A percentile compares a stretch with the other conserved stretches of the same genome.
Conservation (phyloP, 1,139 yeast genomes). For the Candida gigantensis region DNA sequence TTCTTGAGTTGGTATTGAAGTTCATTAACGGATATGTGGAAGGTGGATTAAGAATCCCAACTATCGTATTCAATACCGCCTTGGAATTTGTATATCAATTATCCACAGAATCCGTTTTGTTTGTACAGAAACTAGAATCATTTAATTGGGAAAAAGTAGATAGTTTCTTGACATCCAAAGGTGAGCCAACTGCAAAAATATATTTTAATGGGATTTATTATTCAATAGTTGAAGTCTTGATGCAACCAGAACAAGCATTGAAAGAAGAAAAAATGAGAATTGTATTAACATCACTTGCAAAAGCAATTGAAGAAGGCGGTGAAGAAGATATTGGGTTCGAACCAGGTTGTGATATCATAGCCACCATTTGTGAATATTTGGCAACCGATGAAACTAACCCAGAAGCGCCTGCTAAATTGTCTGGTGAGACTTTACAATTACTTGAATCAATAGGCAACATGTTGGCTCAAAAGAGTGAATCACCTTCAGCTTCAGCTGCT, state of each 20-base stretch:
- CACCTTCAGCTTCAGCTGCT: conserved; percentile 2
- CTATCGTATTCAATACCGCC: conserved; percentile 50
- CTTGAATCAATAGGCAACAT: conserved; percentile 4
- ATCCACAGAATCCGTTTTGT: conserved; percentile 62
- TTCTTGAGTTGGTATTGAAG: conserved; percentile 42
- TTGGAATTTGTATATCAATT: conserved; percentile 68
- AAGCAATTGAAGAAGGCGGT: conserved; percentile 25
- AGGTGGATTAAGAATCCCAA: conserved; percentile 32
- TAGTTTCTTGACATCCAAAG: conserved; percentile 13
- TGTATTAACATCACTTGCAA: conserved; percentile 28
- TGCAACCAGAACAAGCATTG: conserved; percentile 13
- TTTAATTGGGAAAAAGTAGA: conserved; percentile 13
- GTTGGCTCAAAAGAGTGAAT: conserved; percentile 4
- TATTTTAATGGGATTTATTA: conserved; percentile 62
- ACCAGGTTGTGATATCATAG: conserved; percentile 68
- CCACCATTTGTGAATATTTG: conserved; percentile 69
- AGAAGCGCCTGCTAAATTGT: conserved; percentile 18
- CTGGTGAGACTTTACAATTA: conserved; percentile 5
- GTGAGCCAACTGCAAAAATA: conserved; percentile 41
- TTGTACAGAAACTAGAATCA: conserved; percentile 37
- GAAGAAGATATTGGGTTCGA: conserved; percentile 48
- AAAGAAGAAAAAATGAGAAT: conserved; percentile 23
- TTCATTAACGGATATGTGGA: conserved; percentile 36
- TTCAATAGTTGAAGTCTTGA: conserved; percentile 52
- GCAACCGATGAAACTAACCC: conserved; percentile 29